Evolutionary conservation across 805 yeast species (phyloP), one percentile per base, ranked within the genome.

Genomic region (Kodamaea neixiangensis): DNA sequence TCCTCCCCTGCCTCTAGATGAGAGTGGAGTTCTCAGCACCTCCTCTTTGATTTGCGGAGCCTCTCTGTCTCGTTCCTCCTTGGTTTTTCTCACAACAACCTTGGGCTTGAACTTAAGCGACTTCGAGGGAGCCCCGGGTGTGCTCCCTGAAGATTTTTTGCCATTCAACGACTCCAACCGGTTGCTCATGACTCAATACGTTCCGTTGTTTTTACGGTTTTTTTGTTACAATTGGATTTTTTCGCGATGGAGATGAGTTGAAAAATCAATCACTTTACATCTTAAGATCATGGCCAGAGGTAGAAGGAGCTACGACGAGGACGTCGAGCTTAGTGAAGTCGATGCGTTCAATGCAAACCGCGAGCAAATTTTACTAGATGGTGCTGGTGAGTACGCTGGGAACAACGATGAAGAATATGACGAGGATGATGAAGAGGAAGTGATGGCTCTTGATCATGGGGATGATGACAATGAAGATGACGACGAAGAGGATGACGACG

Each of bases 61-160:
- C 49, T 81, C 80, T 21, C 87, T 83, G 18, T 83, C 96, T 65
- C 97, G 75, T 58, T 90, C 97, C 58, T 88, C 92, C 58, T 89
- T 86, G 9, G 90, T 72, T 64, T 89, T 83, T 68, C 97, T 76
- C 0, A 91, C 91, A 40, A 92, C 96, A 1, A 78, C 85, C 66
- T 92, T 92, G 2, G 97, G 97, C 66, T 85, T 83, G 69, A 92
- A 92, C 66, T 86, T 86, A 53, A 87, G 46, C 21, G 51, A 42
- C 25, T 48, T 48, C 10, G 51, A 19, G 70, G 2, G 82, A 75
- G 6, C 88, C 80, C 58, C 82, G 52, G 54, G 53, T 46, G 50
- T 48, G 37, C 62, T 57, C 80, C 58, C 82, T 53, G 54, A 52
- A 45, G 50, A 47, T 39, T 63, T 58, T 53, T 70, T 71, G 13